Base-by-base conservation (phyloP, 257 asterid species). In the Jacaranda mimosifolia region DNA sequence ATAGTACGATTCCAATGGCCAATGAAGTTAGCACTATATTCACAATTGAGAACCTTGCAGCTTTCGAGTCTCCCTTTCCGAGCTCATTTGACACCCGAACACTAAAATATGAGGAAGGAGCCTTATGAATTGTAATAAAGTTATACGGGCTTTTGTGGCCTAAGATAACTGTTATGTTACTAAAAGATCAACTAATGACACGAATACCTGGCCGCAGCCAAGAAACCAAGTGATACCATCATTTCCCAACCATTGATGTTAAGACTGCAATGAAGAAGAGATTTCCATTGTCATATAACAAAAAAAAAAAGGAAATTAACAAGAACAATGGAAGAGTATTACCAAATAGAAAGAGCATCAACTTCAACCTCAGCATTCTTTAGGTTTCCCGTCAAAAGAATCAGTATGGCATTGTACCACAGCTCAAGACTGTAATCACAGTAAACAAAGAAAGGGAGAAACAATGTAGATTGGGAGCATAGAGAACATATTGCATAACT, bases 301-400 rank as follows among this genome's bases (percentile, higher is more conserved):
- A 75, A 26, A 7, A 15, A 12, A 4, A 2, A 0, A 57, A 15
- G 18, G 14, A 46, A 21, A 59, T 39, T 10, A 68, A 35, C 49
- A 60, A 9, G 66, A 45, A 35, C 48, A 13, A 17, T 26, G 19
- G 26, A 11, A 32, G 72, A 15, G 57, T 38, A 49, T 19, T 88
- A 91, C 97, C 97, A 92, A 51, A 92, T 88, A 10, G 97, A 78
- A 68, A 92, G 92, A 55, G 97, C 95, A 76, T 85, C 86, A 63
- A 89, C 79, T 75, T 79, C 96, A 46, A 90, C 90, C 91, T 82
- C 85, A 0, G 91, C 93, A 58, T 92, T 85, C 65, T 77, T 75
- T 79, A 92, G 56, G 63, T 90, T 87, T 68, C 97, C 93, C 0
- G 97, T 86, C 63, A 89, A 85, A 26, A 26, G 32, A 26, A 26